Evolutionary conservation across 208 protist species (phyloP), one percentile per base, ranked within the genome.

Genomic region (Wallacemonas sp.): DNA sequence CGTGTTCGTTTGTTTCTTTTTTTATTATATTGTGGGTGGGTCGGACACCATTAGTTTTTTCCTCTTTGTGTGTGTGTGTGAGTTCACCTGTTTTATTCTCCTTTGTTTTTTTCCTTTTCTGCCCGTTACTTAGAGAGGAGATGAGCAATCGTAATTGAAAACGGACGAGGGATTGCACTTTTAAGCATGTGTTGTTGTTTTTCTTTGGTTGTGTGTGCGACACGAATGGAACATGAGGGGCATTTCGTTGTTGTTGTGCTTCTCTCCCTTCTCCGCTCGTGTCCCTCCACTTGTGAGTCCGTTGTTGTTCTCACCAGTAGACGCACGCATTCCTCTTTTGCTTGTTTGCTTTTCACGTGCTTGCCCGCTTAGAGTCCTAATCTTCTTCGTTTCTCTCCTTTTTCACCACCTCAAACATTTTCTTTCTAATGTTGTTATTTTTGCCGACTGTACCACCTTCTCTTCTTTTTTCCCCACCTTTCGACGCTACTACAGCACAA

Each of bases 31-130:
- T n/a, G n/a, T n/a, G n/a, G n/a, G n/a, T n/a, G n/a, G n/a, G n/a
- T n/a, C n/a, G n/a, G n/a, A n/a, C n/a, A n/a, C n/a, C n/a, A n/a
- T n/a, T n/a, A n/a, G n/a, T n/a, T n/a, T n/a, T n/a, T n/a, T n/a
- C n/a, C n/a, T n/a, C n/a, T n/a, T n/a, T n/a, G n/a, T n/a, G n/a
- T n/a, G n/a, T n/a, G n/a, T n/a, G 22, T 25, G 8, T 50, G 10
- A 22, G 8, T 22, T 22, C n/a, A 16, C n/a, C 11, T 8, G 5
- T 50, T 11, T 16, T 50, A 18, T 50, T 22, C n/a, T 50, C 26
- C 31, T 63, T 39, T 72, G 18, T 67, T 39, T 74, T 46, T 28
- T 73, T 55, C 38, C 14, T 33, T 64, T 61, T 57, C 8, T 20
- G 10, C 36, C 26, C 41, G 23, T 42, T 45, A 28, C 38, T 73